Evolutionary conservation across 2,329 filamentous ascomycete genomes (phyloP), one percentile per base, ranked within the genome.

Genomic region (Emericellopsis cladophorae): DNA sequence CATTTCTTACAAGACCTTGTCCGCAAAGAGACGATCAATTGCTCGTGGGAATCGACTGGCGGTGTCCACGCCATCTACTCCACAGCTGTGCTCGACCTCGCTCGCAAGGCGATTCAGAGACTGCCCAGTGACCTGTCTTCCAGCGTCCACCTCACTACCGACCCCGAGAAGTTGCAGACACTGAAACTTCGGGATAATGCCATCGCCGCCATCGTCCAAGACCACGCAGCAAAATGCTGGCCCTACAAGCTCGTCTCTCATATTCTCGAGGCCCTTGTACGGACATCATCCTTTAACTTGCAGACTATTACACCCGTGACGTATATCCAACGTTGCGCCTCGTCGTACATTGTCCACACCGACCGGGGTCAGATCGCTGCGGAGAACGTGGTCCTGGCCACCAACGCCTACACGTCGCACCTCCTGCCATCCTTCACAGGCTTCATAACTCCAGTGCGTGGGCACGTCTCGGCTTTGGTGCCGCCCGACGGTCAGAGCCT

Each of bases 181-280:
- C 66, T 84, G 21, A 68, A 72, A 0, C 23, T 39, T 5, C 14
- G 36, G 7, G 22, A 24, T 9, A 31, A 57, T 7, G 79, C 77
- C 7, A 54, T 69, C 7, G 84, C 79, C 3, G 82, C 78, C 6
- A 68, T 87, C 4, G 62, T 81, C 14, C 81, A 81, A 45, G 63
- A 65, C 33, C 63, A 74, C 34, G 84, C 84, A 0, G 83, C 79
- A 0, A 77, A 76, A 49, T 55, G 86, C 36, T 89, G 83, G 83
- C 87, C 87, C 0, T 94, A 93, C 59, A 93, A 92, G 60, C 72
- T 93, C 15, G 79, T 94, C 2, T 66, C 77, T 1, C 81, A 78
- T 59, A 68, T 89, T 0, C 62, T 94, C 1, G 76, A 84, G 53
- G 58, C 64, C 8, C 68, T 85, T 0, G 52, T 76, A 1, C 46